A percentile compares a stretch with the other conserved stretches of the same genome.
These are phyloP conservation scores for Periconia sp. DNA, from an alignment of 2,329 filamentous ascomycete species.

Conservation along the genomic window DNA sequence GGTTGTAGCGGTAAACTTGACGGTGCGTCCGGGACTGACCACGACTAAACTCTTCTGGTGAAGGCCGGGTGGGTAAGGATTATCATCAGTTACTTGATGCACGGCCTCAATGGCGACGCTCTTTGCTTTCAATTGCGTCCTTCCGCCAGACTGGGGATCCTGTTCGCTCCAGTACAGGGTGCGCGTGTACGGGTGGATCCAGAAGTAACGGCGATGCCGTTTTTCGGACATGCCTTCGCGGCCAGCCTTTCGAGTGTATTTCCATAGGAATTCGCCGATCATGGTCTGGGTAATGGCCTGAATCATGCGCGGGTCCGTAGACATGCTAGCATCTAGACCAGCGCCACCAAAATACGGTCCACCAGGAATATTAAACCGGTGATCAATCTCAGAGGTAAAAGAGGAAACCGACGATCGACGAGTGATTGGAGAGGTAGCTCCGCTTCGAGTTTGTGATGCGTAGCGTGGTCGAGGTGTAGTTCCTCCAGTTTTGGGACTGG, in stretches of 20 bases:
- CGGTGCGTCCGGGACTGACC: conserved; percentile 82
- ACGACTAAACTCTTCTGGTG: conserved; percentile 94
- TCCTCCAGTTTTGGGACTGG: conserved; percentile 53
- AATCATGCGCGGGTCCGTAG: conserved; percentile 96
- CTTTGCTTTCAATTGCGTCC: conserved; percentile 79
- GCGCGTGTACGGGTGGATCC: conserved; percentile 96
- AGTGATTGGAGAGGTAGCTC: conserved; percentile 59
- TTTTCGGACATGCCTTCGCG: conserved; percentile 87
- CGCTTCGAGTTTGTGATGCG: conserved; percentile 51
- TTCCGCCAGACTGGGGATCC: conserved; percentile 81
- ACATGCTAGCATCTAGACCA: conserved; percentile 65
- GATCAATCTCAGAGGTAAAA: conserved; percentile 92
- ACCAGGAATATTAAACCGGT: conserved; percentile 76
- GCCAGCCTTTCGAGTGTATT: conserved; percentile 95
- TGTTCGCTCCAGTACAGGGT: conserved; percentile 96
- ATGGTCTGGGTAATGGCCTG: conserved; percentile 99
- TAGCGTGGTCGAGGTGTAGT: conserved; percentile 61
- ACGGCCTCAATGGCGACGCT: conserved; percentile 94
- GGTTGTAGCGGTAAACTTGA: conserved; percentile 95
- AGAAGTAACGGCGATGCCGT: conserved; percentile 94
- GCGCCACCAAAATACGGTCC: conserved; percentile 53
- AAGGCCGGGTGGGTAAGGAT: conserved; percentile 91
- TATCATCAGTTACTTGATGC: conserved; percentile 89
- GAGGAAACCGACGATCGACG: conserved; percentile 90
- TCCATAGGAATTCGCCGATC: conserved; percentile 99